These are phyloP conservation scores for Zygosaccharomyces gambellarensis DNA, from an alignment of 805 yeast genomes.

Conservation along the genomic window DNA sequence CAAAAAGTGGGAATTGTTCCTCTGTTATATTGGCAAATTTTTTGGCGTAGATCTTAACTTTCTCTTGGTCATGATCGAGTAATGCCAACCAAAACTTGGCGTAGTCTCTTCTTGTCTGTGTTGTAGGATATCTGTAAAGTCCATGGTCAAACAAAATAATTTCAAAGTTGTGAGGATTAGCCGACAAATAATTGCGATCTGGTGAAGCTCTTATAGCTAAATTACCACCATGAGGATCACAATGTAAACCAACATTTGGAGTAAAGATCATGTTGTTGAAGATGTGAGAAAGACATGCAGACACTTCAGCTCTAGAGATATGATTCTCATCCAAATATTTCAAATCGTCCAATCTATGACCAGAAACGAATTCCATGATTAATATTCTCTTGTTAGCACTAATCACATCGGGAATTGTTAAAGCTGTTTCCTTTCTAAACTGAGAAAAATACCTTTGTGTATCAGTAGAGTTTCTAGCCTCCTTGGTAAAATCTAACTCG, in stretches of 20 bases:
- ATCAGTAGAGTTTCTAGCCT: slow-evolving; percentile 72
- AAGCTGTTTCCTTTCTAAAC: slow-evolving; percentile 59
- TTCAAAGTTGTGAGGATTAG: slow-evolving; percentile 71
- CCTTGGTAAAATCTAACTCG: slow-evolving; percentile 85
- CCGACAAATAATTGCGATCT: slow-evolving; percentile 19
- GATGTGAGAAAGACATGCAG: slow-evolving; percentile 80
- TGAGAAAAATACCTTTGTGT: slow-evolving; percentile 62
- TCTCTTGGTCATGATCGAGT: slow-evolving; percentile 59
- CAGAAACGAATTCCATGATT: slow-evolving; percentile 82
- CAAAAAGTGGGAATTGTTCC: slow-evolving; percentile 75
- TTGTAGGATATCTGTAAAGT: slow-evolving; percentile 76
- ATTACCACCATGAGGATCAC: slow-evolving; percentile 98
- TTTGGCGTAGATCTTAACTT: slow-evolving; percentile 70
- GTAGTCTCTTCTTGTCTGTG: slow-evolving; percentile 71
- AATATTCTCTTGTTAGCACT: slow-evolving; percentile 66
- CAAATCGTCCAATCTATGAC: slow-evolving; percentile 77
- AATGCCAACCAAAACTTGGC: slow-evolving; percentile 91
- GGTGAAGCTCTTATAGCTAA: slow-evolving; percentile 63
- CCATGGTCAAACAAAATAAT: slow-evolving; percentile 94
- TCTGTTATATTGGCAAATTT: slow-evolving; percentile 74
- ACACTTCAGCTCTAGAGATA: slow-evolving; percentile 73
- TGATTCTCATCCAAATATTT: slow-evolving; percentile 54
- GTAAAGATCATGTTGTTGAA: slow-evolving; percentile 95
- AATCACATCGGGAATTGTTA: slow-evolving; percentile 69
- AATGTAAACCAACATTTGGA: slow-evolving; percentile 86